These are phyloP conservation scores for Pseudozyma hubeiensis DNA, from an alignment of 1,284 basidiomycete species.

Conservation along the genomic window DNA sequence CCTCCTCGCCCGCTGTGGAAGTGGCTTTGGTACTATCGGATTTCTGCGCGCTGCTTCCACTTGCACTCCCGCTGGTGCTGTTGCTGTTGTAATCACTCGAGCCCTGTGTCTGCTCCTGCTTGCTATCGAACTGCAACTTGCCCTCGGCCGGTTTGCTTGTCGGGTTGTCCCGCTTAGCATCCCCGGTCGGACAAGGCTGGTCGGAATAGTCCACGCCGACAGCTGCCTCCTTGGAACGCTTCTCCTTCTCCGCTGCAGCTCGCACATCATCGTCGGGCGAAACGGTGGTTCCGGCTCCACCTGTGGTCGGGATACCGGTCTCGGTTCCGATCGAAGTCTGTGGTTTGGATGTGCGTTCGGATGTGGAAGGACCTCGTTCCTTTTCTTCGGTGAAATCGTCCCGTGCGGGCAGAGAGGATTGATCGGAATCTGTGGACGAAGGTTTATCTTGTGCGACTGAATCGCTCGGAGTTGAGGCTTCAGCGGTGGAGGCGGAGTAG, in stretches of 20 bases:
- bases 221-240: slow-evolving; percentile 8
- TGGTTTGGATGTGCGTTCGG: slow-evolving; percentile 14
- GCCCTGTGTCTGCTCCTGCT: slow-evolving; percentile 5
- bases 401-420: neutral
- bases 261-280: slow-evolving; percentile 37
- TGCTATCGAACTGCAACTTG: slow-evolving; percentile 12
- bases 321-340: slow-evolving; percentile 40
- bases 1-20: neutral
- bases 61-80: neutral
- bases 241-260: slow-evolving; percentile 10
- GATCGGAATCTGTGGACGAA: neutral
- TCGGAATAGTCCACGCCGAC: slow-evolving; percentile 42
- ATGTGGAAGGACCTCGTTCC: slow-evolving; percentile 15
- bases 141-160: slow-evolving; percentile 17
- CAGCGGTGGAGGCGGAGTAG: neutral
- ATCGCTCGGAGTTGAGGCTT: neutral
- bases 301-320: slow-evolving; percentile 45
- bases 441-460: neutral
- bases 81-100: neutral
- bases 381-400: slow-evolving; percentile 7
- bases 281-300: slow-evolving; percentile 44
- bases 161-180: slow-evolving; percentile 15
- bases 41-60: neutral
- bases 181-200: slow-evolving; percentile 27
- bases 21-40: slow-evolving; percentile 1